These are phyloP conservation scores for Penicillium psychrosexuale DNA, from an alignment of 2,329 filamentous ascomycete species.

Conservation along the genomic window DNA sequence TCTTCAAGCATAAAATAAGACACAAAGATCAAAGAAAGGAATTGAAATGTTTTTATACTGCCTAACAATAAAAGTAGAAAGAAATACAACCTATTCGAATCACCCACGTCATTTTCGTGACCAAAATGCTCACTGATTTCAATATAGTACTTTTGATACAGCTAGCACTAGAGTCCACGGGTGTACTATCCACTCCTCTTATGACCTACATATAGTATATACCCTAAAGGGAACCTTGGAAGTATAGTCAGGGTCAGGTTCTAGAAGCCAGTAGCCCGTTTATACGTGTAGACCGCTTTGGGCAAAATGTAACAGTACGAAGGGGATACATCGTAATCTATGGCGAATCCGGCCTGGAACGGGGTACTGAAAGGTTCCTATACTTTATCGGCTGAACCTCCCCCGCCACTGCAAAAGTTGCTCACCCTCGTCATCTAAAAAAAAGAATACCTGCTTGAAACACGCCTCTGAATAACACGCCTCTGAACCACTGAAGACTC, in stretches of 20 bases:
- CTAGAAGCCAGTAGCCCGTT: background rate
- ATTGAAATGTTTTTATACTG: background rate
- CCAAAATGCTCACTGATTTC: background rate
- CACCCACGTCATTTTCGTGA: background rate
- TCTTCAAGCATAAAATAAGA: background rate
- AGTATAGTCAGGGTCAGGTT: background rate
- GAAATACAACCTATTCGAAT: constrained; percentile 1
- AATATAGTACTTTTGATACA: too few relatives aligned
- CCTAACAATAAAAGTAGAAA: background rate
- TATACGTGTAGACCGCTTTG: constrained; percentile 4
- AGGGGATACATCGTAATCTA: background rate
- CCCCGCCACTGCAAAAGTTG: constrained; percentile 12
- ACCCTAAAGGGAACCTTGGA: background rate
- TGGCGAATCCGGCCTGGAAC: background rate
- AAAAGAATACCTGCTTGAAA: background rate
- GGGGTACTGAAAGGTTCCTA: constrained; percentile 4
- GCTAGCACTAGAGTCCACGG: too few relatives aligned
- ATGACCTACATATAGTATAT: background rate
- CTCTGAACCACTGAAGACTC: background rate
- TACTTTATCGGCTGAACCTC: constrained; percentile 4
- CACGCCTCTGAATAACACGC: background rate
- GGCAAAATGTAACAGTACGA: background rate
- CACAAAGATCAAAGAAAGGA: background rate
- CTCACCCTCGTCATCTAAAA: background rate
- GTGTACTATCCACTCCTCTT: too few relatives aligned